Evolutionary conservation across 495 filamentous ascomycete genomes (phyloP).

Genomic region (Aspergillus biplanus): DNA sequence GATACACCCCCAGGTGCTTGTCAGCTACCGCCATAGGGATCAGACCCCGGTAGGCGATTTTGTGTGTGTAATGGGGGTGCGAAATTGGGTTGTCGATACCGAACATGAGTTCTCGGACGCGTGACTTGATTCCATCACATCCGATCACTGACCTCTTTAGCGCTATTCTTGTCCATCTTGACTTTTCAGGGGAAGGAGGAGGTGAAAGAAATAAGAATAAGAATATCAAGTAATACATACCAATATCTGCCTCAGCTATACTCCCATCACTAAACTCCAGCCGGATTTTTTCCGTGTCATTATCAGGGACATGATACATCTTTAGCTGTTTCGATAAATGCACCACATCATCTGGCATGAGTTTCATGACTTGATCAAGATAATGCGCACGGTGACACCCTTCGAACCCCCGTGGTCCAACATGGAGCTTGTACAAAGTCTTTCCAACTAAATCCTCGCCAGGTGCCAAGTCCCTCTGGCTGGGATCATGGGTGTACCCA

Average conservation of each 20-base stretch:
- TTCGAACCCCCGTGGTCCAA: conserved; percentile 37
- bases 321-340: conserved; percentile 44
- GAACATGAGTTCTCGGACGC: conserved; percentile 49
- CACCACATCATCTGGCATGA: conserved; percentile 52
- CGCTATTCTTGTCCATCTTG: background rate
- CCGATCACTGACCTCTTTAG: conserved; percentile 40
- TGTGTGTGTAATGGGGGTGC: conserved; percentile 52
- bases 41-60: conserved; percentile 57
- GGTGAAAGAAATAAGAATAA: background rate
- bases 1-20: conserved; percentile 43
- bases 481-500: conserved; percentile 33
- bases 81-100: conserved; percentile 42
- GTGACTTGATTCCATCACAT: conserved; percentile 63
- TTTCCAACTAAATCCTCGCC: conserved; percentile 23
- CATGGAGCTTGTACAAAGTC: conserved; percentile 23
- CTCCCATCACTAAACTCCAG: conserved; percentile 60
- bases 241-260: conserved; percentile 52
- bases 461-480: background rate
- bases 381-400: conserved; percentile 60
- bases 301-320: conserved; percentile 12
- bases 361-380: conserved; percentile 56
- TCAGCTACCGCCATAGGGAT: conserved; percentile 51
- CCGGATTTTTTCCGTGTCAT: conserved; percentile 37
- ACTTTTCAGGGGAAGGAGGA: background rate
- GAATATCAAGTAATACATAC: conserved; percentile 25